Evolutionary conservation across 768 basidiomycete genomes (phyloP).

Genomic region (Mycena kentingensis): DNA sequence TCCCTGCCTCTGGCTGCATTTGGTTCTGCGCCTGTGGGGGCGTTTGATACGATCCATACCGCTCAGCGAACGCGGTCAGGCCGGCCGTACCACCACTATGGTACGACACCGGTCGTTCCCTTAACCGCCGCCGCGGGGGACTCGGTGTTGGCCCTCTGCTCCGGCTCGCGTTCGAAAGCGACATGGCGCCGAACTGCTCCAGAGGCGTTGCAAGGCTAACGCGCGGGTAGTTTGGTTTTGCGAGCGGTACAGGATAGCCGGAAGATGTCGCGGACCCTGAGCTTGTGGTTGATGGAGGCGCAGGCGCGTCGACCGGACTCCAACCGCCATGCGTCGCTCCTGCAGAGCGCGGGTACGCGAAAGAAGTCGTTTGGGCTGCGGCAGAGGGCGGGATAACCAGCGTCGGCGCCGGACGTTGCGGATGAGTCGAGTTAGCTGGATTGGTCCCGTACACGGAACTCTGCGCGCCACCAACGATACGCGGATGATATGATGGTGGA

Average conservation of each 20-base stretch:
- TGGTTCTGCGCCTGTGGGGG: too few species aligned
- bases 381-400: constrained; percentile 13
- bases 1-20: too few species aligned
- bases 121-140: neutral
- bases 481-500: constrained; percentile 14
- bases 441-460: neutral
- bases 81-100: too few species aligned
- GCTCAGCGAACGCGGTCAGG: neutral
- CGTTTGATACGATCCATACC: neutral
- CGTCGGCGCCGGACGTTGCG: constrained; percentile 12
- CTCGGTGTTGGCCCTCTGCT: neutral
- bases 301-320: neutral
- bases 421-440: neutral
- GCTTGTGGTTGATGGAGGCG: neutral
- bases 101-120: constrained; percentile 13
- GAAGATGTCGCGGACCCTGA: neutral
- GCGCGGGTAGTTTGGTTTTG: too few species aligned
- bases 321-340: neutral
- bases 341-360: neutral
- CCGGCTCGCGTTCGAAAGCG: neutral
- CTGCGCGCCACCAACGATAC: neutral
- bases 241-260: neutral
- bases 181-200: constrained; percentile 20
- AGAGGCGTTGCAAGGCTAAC: constrained; percentile 10
- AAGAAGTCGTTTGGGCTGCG: neutral